A percentile compares a stretch with the other conserved stretches of the same genome.
These are phyloP conservation scores for Pleurostoma richardsiae DNA, from an alignment of 2,329 filamentous ascomycete genomes.

Conservation along the genomic window DNA sequence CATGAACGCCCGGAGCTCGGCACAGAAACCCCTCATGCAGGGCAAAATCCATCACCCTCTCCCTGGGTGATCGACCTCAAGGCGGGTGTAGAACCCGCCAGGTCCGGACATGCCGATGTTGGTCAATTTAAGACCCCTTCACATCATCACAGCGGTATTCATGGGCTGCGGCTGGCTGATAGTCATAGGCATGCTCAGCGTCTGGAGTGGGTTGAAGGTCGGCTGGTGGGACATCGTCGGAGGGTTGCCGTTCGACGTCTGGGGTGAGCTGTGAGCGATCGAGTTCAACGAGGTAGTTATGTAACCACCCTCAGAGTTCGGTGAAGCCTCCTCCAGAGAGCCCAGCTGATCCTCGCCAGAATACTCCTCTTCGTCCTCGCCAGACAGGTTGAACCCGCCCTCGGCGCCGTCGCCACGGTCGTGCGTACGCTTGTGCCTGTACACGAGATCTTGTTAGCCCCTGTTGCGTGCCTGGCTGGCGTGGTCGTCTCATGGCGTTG, in stretches of 20 bases:
- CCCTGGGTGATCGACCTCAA: too few species aligned
- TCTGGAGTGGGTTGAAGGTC: constrained; percentile 53
- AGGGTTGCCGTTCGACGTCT: constrained; percentile 20
- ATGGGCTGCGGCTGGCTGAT: constrained; percentile 50
- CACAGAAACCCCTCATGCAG: background rate
- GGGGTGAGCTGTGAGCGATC: constrained; percentile 25
- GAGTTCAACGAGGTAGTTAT: constrained; percentile 46
- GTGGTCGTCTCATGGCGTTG: constrained; percentile 23
- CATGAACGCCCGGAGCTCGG: background rate
- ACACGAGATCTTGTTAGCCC: constrained; percentile 34
- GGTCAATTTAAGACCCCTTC: constrained; percentile 3
- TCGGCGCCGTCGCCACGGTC: constrained; percentile 60
- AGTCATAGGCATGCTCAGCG: constrained; percentile 60
- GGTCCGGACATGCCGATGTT: too few species aligned
- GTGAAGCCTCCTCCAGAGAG: constrained; percentile 73
- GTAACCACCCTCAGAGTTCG: constrained; percentile 64
- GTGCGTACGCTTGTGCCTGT: constrained; percentile 78
- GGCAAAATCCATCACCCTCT: background rate
- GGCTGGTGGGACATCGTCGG: constrained; percentile 24
- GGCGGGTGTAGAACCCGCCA: too few species aligned
- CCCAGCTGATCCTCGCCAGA: constrained; percentile 80
- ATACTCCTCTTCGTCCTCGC: constrained; percentile 81
- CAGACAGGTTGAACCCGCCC: constrained; percentile 57
- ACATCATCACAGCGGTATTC: constrained; percentile 27
- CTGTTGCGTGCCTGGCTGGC: constrained; percentile 7